These are phyloP conservation scores for Phytophthora pinifolia DNA, from an alignment of 352 stramenopile species.

Conservation along the genomic window DNA sequence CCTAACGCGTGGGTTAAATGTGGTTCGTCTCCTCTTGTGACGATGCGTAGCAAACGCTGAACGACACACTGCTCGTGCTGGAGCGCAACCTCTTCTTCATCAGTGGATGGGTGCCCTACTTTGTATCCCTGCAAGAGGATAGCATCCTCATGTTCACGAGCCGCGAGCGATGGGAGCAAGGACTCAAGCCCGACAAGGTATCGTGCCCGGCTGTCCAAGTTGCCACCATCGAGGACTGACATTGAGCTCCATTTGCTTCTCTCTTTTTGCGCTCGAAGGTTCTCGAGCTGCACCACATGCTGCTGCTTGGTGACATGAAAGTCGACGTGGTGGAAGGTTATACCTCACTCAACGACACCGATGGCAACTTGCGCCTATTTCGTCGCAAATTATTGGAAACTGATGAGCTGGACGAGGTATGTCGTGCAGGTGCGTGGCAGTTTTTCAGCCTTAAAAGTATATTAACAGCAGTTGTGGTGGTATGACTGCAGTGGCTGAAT, in stretches of 20 bases:
- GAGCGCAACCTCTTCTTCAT: constrained; percentile 89
- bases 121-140: constrained; percentile 84
- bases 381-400: constrained; percentile 75
- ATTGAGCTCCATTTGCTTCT: background rate
- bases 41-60: constrained; percentile 78
- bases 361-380: constrained; percentile 53
- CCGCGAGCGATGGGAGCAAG: constrained; percentile 84
- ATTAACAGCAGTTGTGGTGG: background rate
- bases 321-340: constrained; percentile 60
- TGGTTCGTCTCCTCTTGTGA: constrained; percentile 5
- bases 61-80: constrained; percentile 78
- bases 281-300: constrained; percentile 66
- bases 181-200: constrained; percentile 78
- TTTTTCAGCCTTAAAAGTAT: background rate
- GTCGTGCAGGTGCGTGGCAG: background rate
- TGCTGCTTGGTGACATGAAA: constrained; percentile 85
- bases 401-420: constrained; percentile 75
- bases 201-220: background rate
- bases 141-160: constrained; percentile 76
- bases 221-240: background rate
- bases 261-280: constrained; percentile 36
- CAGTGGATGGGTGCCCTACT: constrained; percentile 74
- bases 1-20: background rate
- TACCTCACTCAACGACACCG: constrained; percentile 25
- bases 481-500: constrained; percentile 58